Base-by-base conservation (phyloP, 1,139 yeast species). In the Spencermartinsiella ligniputridi region DNA sequence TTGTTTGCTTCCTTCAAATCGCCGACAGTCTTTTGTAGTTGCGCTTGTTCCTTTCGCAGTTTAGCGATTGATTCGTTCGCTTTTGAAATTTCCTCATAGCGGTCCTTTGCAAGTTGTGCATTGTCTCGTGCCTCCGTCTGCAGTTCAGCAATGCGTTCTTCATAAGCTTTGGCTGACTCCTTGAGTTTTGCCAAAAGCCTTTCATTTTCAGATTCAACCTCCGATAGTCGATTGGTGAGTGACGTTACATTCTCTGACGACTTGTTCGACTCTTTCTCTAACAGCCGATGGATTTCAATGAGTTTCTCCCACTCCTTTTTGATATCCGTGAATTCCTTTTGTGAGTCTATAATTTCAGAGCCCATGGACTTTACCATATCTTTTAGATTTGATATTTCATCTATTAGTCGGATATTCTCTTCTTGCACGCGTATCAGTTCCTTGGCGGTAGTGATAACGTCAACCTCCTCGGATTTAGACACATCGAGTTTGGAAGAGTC, bases 251-350 rank as follows among this genome's bases (percentile, higher is more conserved):
- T n/a, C n/a, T n/a, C n/a, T n/a, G n/a, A n/a, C n/a, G n/a, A n/a
- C n/a, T n/a, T n/a, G n/a, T n/a, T n/a, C n/a, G n/a, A n/a, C n/a
- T n/a, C n/a, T n/a, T n/a, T n/a, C n/a, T n/a, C n/a, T n/a, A n/a
- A n/a, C n/a, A n/a, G n/a, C n/a, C n/a, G n/a, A n/a, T n/a, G n/a
- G n/a, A n/a, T n/a, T n/a, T n/a, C n/a, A n/a, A n/a, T n/a, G n/a
- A n/a, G n/a, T 12, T 37, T 60, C 60, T 45, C 57, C 57, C 15
- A 63, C 60, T 30, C 58, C 61, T 11, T 61, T 44, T 67, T 68
- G 20, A 68, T 48, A 44, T 64, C 69, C 9, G 52, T 55, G 22
- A 39, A 39, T 39, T 52, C 56, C 25, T 45, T 41, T 25, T 52
- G 43, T 27, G 49, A 20, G 2, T 44, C 39, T 5, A 42, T 44